Base-by-base conservation (phyloP, 2,329 filamentous ascomycete species). In the Pochonia chlamydosporia region DNA sequence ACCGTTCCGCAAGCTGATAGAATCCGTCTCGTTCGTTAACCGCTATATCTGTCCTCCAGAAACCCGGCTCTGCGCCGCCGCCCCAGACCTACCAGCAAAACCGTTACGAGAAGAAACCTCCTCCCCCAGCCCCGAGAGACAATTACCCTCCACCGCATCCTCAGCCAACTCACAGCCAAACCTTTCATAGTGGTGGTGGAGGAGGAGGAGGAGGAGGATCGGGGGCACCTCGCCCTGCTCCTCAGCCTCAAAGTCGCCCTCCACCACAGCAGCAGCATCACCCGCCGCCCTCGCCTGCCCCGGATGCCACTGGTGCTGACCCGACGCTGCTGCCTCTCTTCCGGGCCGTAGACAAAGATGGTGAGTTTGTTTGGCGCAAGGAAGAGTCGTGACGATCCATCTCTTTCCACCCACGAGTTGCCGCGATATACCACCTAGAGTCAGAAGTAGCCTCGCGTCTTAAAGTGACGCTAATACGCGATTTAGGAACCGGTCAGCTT, bases 321-420 rank as follows among this genome's bases (percentile, higher is more conserved):
- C 77, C 84, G n/a, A 84, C 82, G 1, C 76, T 99, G 16, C 82
- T 89, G 64, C 87, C 87, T 4, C 74, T 97, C 23, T 99, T 97
- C 71, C 79, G 87, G 51, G 89, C 90, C 1, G 92, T 96, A 13
- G 95, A 99, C 69, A 91, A 89, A 62, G 79, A 89, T 67, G 77
- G 87, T 87, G 71, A 56, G 72, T 67, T 13, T n/a, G n/a, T n/a
- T n/a, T n/a, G n/a, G n/a, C n/a, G n/a, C n/a, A n/a, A n/a, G n/a
- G n/a, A n/a, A n/a, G n/a, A n/a, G n/a, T n/a, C n/a, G n/a, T n/a
- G n/a, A n/a, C n/a, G n/a, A n/a, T n/a, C n/a, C n/a, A n/a, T n/a
- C n/a, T n/a, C n/a, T n/a, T n/a, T n/a, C n/a, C n/a, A n/a, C n/a
- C n/a, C n/a, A n/a, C n/a, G n/a, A n/a, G n/a, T n/a, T n/a, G n/a